Evolutionary conservation across 2,329 filamentous ascomycete genomes (phyloP).

Genomic region (Cadophora sp.): DNA sequence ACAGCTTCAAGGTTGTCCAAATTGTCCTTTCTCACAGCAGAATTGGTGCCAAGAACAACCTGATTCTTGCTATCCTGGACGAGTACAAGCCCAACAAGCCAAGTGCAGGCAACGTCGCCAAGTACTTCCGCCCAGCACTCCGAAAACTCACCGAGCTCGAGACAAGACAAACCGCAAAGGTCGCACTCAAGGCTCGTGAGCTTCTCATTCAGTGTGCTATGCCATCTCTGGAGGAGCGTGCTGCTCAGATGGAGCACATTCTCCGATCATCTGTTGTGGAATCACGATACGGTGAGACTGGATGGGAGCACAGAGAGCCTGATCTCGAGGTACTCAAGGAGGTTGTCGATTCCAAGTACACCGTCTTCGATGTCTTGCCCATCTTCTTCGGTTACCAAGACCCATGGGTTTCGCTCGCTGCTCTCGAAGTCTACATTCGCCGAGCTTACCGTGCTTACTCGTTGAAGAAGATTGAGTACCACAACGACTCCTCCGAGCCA

Average conservation of each 20-base stretch:
- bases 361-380: conserved; percentile 93
- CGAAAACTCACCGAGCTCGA: conserved; percentile 91
- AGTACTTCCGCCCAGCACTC: conserved; percentile 83
- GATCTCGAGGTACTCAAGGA: conserved; percentile 92
- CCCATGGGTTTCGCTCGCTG: conserved; percentile 91
- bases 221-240: conserved; percentile 93
- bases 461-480: conserved; percentile 87
- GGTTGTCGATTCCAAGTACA: conserved; percentile 98
- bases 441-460: conserved; percentile 97
- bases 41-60: conserved; percentile 91
- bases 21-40: conserved; percentile 93
- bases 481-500: conserved; percentile 72
- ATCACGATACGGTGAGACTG: conserved; percentile 96
- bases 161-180: conserved; percentile 84
- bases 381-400: conserved; percentile 96
- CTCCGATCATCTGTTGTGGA: conserved; percentile 93
- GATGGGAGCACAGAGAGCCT: conserved; percentile 95
- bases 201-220: conserved; percentile 97
- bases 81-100: conserved; percentile 96
- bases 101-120: conserved; percentile 84
- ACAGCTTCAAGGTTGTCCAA: conserved; percentile 83
- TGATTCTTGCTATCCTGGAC: conserved; percentile 89
- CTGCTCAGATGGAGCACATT: conserved; percentile 98
- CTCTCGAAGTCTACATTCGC: conserved; percentile 94
- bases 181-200: conserved; percentile 95